Evolutionary conservation across 495 filamentous ascomycete species (phyloP).

Genomic region (Hypoxylon lienhwacheense): DNA sequence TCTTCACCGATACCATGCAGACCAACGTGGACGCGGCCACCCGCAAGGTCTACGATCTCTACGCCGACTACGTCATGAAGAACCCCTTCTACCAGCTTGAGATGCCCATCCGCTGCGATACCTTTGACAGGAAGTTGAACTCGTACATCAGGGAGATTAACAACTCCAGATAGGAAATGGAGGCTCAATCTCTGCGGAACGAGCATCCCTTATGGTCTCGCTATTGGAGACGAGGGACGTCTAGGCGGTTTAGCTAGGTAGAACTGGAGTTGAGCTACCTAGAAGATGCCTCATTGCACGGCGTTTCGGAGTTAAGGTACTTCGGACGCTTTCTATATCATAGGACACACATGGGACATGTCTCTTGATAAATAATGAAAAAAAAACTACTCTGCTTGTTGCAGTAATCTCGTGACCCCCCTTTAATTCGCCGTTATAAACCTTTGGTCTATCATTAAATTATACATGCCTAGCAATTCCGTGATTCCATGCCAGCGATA

Average conservation of each 20-base stretch:
- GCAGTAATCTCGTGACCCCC: slow-evolving; percentile 16
- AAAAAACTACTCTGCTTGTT: background rate
- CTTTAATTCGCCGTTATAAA: slow-evolving; percentile 9
- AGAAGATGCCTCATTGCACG: slow-evolving; percentile 31
- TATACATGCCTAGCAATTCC: slow-evolving; percentile 36
- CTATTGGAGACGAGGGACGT: background rate
- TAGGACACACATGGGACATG: background rate
- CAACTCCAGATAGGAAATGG: slow-evolving; percentile 42
- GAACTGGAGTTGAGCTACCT: slow-evolving; percentile 6
- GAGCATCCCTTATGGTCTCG: slow-evolving; percentile 4
- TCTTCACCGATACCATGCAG: slow-evolving; percentile 92
- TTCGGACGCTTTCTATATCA: slow-evolving; percentile 1
- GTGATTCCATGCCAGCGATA: slow-evolving; percentile 19
- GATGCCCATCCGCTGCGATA: slow-evolving; percentile 95
- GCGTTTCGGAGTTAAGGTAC: slow-evolving; percentile 35
- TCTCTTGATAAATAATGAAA: slow-evolving; percentile 11
- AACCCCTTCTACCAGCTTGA: slow-evolving; percentile 98
- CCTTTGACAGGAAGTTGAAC: slow-evolving; percentile 82
- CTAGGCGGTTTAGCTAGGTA: slow-evolving; percentile 2
- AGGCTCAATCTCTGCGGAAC: no score
- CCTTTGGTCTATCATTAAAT: slow-evolving; percentile 31
- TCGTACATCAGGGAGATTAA: slow-evolving; percentile 68
- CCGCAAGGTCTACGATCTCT: slow-evolving; percentile 86
- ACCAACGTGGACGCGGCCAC: slow-evolving; percentile 82
- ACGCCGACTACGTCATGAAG: slow-evolving; percentile 98